Percentiles rank a stretch among this genome's conserved stretches.
These are phyloP conservation scores for Didymellaceae sp. DNA, from an alignment of 2,329 filamentous ascomycete species.

Conservation along the genomic window DNA sequence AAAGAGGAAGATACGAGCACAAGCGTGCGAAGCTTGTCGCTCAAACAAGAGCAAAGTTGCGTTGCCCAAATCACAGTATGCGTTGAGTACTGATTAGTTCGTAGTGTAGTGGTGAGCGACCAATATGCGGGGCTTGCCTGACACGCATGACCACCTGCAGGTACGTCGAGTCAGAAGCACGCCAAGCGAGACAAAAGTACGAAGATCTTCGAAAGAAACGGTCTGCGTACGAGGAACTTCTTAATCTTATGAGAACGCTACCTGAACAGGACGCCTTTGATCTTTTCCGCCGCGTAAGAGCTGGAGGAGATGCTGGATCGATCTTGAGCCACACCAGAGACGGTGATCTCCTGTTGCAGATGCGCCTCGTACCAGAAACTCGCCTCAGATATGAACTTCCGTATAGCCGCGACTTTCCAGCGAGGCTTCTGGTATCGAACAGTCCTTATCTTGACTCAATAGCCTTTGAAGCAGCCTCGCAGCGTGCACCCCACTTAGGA, in stretches of 20 bases:
- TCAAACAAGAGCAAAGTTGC: not conserved
- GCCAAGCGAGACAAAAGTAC: not conserved
- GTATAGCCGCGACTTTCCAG: not conserved
- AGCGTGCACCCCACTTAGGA: not conserved
- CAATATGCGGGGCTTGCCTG: not conserved
- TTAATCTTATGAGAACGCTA: not conserved
- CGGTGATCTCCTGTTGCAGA: not conserved
- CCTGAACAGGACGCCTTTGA: not conserved
- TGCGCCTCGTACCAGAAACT: not conserved
- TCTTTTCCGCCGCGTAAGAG: not conserved
- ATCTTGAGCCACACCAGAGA: not conserved
- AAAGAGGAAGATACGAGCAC: not conserved
- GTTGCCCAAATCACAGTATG: not conserved
- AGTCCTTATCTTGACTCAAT: not conserved
- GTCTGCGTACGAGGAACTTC: not conserved
- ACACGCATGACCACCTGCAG: not conserved
- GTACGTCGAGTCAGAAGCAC: not conserved
- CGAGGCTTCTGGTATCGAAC: not conserved
- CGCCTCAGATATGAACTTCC: not conserved
- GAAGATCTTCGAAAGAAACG: not conserved
- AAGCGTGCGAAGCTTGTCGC: not conserved
- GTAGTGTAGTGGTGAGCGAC: not conserved
- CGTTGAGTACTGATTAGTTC: not conserved
- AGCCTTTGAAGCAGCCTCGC: not conserved
- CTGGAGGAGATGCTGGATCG: not conserved